Evolutionary conservation across 768 basidiomycete species (phyloP).

Genomic region (Pulveroboletus sp.): DNA sequence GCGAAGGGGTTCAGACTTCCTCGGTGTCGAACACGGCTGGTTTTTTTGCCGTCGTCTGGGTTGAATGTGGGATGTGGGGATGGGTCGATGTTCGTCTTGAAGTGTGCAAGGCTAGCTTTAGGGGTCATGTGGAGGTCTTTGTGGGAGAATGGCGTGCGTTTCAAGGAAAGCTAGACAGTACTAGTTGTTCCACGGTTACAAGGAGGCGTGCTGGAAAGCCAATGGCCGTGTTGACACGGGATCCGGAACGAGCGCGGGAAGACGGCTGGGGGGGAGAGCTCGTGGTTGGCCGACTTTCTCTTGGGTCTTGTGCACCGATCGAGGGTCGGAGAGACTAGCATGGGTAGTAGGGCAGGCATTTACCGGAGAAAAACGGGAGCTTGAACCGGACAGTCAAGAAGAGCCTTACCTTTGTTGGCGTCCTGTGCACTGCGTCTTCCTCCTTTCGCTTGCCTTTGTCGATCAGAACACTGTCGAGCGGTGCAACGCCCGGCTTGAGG

Average conservation of each 20-base stretch:
- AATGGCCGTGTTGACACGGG: constrained; percentile 11
- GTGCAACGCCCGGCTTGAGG: constrained; percentile 5
- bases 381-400: neutral
- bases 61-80: constrained; percentile 41
- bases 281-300: constrained; percentile 19
- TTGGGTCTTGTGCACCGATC: constrained; percentile 30
- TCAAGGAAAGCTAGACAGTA: constrained; percentile 49
- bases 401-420: constrained; percentile 27
- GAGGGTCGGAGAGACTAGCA: constrained; percentile 46
- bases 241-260: constrained; percentile 27
- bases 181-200: constrained; percentile 20
- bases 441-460: constrained; percentile 20
- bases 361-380: constrained; percentile 28
- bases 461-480: constrained; percentile 7
- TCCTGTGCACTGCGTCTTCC: constrained; percentile 14
- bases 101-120: constrained; percentile 59
- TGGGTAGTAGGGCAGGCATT: constrained; percentile 36
- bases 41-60: constrained; percentile 32
- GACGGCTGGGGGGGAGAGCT: constrained; percentile 18
- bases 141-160: constrained; percentile 65
- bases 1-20: constrained; percentile 43
- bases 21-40: constrained; percentile 35
- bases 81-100: constrained; percentile 65
- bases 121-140: constrained; percentile 70
- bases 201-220: constrained; percentile 39